Conservation (phyloP, 1,284 basidiomycete genomes). For the Ustilago sp. region DNA sequence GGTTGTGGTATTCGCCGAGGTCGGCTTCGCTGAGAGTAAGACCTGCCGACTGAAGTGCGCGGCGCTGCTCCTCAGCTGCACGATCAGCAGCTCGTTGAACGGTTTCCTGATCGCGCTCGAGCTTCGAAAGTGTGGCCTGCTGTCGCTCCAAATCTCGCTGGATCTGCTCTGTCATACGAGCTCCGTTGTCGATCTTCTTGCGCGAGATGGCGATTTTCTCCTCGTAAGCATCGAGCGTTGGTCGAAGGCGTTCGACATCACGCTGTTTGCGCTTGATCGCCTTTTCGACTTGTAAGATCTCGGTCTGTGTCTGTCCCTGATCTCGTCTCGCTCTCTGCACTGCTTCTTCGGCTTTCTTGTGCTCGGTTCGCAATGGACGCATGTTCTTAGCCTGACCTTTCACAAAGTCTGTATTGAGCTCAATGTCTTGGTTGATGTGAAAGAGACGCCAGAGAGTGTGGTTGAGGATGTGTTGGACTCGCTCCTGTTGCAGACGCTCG, state of each 20-base stretch:
- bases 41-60: slow-evolving; percentile 77
- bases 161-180: slow-evolving; percentile 77
- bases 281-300: slow-evolving; percentile 52
- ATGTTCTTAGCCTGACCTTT: slow-evolving; percentile 72
- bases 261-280: slow-evolving; percentile 48
- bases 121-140: slow-evolving; percentile 74
- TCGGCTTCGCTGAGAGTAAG: slow-evolving; percentile 84
- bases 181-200: slow-evolving; percentile 81
- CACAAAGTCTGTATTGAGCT: slow-evolving; percentile 55
- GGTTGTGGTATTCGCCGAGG: slow-evolving; percentile 82
- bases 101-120: slow-evolving; percentile 79
- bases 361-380: slow-evolving; percentile 80
- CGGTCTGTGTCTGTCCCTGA: slow-evolving; percentile 54
- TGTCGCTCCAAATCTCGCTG: slow-evolving; percentile 79
- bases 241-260: slow-evolving; percentile 51
- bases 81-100: slow-evolving; percentile 71
- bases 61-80: slow-evolving; percentile 79
- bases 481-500: slow-evolving; percentile 80
- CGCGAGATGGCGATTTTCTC: slow-evolving; percentile 87
- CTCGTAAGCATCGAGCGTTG: slow-evolving; percentile 73
- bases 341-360: slow-evolving; percentile 85
- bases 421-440: slow-evolving; percentile 78
- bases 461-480: slow-evolving; percentile 82
- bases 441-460: slow-evolving; percentile 89
- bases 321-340: slow-evolving; percentile 71